These are phyloP conservation scores for Phytophthora pini DNA, from an alignment of 352 stramenopile genomes.

Conservation along the genomic window DNA sequence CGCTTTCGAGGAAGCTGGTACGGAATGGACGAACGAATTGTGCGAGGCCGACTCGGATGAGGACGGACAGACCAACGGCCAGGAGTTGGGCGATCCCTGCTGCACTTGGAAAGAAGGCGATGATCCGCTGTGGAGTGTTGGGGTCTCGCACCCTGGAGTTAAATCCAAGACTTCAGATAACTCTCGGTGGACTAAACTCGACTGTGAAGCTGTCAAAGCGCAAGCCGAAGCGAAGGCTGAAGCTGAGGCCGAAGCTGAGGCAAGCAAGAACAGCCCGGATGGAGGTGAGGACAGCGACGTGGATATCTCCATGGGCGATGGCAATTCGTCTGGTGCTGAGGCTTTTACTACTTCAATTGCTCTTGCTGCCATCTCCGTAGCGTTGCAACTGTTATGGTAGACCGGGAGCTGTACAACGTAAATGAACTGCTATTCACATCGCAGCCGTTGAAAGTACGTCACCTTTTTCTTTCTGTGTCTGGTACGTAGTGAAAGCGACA, in stretches of 20 bases:
- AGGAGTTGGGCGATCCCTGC: slow-evolving; percentile 84
- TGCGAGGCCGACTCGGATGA: slow-evolving; percentile 77
- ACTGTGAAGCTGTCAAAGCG: slow-evolving; percentile 21
- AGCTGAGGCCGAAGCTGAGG: slow-evolving; percentile 18
- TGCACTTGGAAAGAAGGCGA: slow-evolving; percentile 57
- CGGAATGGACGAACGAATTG: slow-evolving; percentile 47
- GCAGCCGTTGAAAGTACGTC: no score
- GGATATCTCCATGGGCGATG: slow-evolving; percentile 30
- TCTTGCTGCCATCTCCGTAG: slow-evolving; percentile 1
- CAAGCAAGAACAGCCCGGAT: slow-evolving; percentile 28
- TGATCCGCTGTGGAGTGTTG: slow-evolving; percentile 15
- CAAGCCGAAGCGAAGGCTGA: slow-evolving; percentile 20
- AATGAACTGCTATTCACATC: no score
- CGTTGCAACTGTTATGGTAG: slow-evolving; percentile 12
- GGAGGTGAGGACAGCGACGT: slow-evolving; percentile 29
- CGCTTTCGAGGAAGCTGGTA: slow-evolving; percentile 40
- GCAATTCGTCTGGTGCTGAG: not conserved
- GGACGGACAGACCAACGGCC: slow-evolving; percentile 83
- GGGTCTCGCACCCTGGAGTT: slow-evolving; percentile 40
- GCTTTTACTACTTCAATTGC: not conserved
- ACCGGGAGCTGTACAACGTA: not conserved
- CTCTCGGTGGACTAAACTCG: slow-evolving; percentile 24
- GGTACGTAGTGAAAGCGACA: not conserved
- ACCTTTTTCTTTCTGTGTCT: no score
- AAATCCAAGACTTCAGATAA: slow-evolving; percentile 23